phyloP scores from a whole-genome alignment of 2,329 filamentous ascomycete species.

The Myriosclerotinia duriaeana region DNA sequence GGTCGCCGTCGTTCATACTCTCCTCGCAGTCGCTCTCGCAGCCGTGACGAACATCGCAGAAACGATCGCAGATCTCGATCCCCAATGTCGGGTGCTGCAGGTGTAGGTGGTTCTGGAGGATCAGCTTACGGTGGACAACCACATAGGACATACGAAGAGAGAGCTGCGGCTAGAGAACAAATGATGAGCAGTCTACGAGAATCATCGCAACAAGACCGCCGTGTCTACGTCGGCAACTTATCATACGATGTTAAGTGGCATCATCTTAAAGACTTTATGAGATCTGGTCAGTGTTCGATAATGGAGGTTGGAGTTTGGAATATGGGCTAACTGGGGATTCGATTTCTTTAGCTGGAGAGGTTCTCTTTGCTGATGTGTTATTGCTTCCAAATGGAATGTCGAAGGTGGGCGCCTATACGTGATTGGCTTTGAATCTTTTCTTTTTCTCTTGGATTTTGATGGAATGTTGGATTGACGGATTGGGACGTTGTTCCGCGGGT shows the following conservation, averaged over 20 bases:
- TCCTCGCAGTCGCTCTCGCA: slow-evolving; percentile 74
- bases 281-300: slow-evolving; percentile 73
- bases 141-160: slow-evolving; percentile 80
- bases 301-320: slow-evolving; percentile 32
- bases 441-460: slow-evolving; percentile 60
- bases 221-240: slow-evolving; percentile 98
- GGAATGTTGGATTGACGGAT: slow-evolving; percentile 99
- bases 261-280: slow-evolving; percentile 99
- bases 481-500: slow-evolving; percentile 84
- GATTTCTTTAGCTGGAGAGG: slow-evolving; percentile 78
- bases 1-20: slow-evolving; percentile 72
- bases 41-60: slow-evolving; percentile 74
- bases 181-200: slow-evolving; percentile 96
- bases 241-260: slow-evolving; percentile 99
- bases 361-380: slow-evolving; percentile 98
- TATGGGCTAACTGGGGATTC: slow-evolving; percentile 43
- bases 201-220: slow-evolving; percentile 95
- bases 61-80: slow-evolving; percentile 76
- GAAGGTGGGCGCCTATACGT: slow-evolving; percentile 98
- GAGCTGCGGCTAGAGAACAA: slow-evolving; percentile 78
- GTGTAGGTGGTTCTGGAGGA: slow-evolving; percentile 64
- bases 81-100: slow-evolving; percentile 75
- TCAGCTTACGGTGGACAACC: slow-evolving; percentile 64
- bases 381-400: slow-evolving; percentile 99
- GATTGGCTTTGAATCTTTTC: slow-evolving; percentile 70